Base-by-base conservation (phyloP, 2,329 filamentous ascomycete genomes). In the Macrophomina tecta region DNA sequence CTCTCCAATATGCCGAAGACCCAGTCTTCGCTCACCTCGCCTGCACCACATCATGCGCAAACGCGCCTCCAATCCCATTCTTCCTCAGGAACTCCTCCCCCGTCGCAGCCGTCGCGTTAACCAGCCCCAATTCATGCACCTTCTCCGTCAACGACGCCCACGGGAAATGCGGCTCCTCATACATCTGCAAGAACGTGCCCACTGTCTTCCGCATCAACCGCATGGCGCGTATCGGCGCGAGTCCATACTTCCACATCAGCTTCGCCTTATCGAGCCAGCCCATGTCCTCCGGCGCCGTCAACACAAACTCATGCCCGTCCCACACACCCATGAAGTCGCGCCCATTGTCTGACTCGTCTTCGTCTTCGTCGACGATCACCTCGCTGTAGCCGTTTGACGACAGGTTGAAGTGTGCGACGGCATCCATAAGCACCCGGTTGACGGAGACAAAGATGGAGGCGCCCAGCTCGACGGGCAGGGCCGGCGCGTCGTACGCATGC, bases 401-500 rank as follows among this genome's bases (percentile, higher is more conserved):
- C 3, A 99, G 87, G n/a, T 87, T 87, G 74, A 97, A 93, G 14
- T 87, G 84, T 38, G 85, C 80, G 7, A 87, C 89, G 0, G 93
- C 91, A 65, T 91, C 89, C 72, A 89, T 87, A 46, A 99, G 85
- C 73, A 97, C 97, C 46, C 88, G 83, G 75, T 98, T 99, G 51
- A 91, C 86, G 58, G 90, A 78, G 52, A 98, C 92, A 75, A 98
- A 99, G 72, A 98, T 97, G 69, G 91, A 94, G 11, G 91, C 95
- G 16, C 95, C 95, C 0, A 98, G 83, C 77, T 99, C 95, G 42
- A 97, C 86, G 1, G 91, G 90, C 46, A 89, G 82, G 0, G 81
- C 70, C 1, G 89, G 82, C 72, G 94, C 85, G 69, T 87, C 85
- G 75, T 91, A 94, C 2, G 89, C 89, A 73, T 93, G 83, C 18